A percentile compares a stretch with the other conserved stretches of the same genome.
Evolutionary conservation across 768 basidiomycete species (phyloP).

Genomic region (Pisolithus orientalis): DNA sequence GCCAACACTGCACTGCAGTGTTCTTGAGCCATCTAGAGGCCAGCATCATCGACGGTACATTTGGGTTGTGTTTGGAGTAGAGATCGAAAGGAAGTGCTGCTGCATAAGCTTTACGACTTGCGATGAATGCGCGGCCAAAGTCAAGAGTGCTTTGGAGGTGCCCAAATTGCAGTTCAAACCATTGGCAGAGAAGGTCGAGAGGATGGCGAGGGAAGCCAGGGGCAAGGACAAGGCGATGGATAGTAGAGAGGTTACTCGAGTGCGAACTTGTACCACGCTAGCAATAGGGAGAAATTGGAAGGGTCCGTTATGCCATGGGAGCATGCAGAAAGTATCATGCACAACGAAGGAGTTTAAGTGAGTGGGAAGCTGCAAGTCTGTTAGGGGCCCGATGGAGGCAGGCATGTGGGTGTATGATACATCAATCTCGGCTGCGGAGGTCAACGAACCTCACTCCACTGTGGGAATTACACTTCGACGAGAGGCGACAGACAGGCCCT

Average conservation of each 20-base stretch:
- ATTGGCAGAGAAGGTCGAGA: constrained; percentile 33
- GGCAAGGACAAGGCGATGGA: constrained; percentile 9
- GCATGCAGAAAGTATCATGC: background rate
- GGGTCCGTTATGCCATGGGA: background rate
- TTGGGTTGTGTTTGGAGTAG: constrained; percentile 6
- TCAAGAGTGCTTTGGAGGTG: constrained; percentile 45
- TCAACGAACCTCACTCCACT: constrained; percentile 9
- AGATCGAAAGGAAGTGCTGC: constrained; percentile 27
- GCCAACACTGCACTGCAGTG: constrained; percentile 32
- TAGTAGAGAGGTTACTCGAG: constrained; percentile 18
- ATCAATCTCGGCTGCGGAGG: constrained; percentile 39
- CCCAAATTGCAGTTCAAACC: constrained; percentile 55
- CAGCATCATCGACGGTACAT: constrained; percentile 28
- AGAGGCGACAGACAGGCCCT: background rate
- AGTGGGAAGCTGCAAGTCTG: constrained; percentile 44
- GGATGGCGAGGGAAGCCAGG: constrained; percentile 7
- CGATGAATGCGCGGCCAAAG: constrained; percentile 53
- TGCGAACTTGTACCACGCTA: constrained; percentile 30
- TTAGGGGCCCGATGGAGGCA: constrained; percentile 27
- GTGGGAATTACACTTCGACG: constrained; percentile 18
- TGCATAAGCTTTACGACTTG: constrained; percentile 56
- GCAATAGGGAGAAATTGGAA: constrained; percentile 13
- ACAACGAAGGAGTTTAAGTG: constrained; percentile 31
- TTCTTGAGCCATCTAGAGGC: constrained; percentile 43
- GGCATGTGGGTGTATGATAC: constrained; percentile 46